Conservation (phyloP, 2,329 filamentous ascomycete species). For the Stachybotrys chartarum region DNA sequence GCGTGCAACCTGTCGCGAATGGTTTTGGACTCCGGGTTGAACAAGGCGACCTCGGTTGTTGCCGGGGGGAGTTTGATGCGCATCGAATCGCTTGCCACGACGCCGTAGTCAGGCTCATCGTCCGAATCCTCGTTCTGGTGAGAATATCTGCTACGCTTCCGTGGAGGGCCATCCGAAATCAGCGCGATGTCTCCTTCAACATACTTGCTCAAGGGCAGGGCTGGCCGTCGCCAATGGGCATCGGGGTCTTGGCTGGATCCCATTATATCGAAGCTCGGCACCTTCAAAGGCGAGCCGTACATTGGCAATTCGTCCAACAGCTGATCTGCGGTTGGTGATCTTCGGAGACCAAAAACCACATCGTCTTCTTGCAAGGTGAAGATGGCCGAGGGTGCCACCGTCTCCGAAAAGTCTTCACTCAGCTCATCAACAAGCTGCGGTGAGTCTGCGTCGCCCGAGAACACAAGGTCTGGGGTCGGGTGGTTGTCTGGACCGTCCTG, state of each 20-base stretch:
- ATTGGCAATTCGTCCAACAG: constrained; percentile 75
- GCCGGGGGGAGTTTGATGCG: constrained; percentile 54
- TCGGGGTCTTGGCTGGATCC: constrained; percentile 58
- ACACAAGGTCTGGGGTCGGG: constrained; percentile 60
- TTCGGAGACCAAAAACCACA: constrained; percentile 69
- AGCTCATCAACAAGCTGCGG: constrained; percentile 35
- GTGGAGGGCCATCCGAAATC: constrained; percentile 54
- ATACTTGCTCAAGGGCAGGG: constrained; percentile 80
- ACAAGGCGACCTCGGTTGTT: constrained; percentile 74
- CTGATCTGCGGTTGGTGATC: constrained; percentile 67
- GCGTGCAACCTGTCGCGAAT: constrained; percentile 87
- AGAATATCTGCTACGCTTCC: constrained; percentile 75
- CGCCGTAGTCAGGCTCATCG: constrained; percentile 48
- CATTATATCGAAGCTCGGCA: constrained; percentile 50
- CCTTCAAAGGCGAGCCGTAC: constrained; percentile 59
- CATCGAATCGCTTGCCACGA: constrained; percentile 44
- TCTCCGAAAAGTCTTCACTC: constrained; percentile 33
- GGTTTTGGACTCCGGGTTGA: constrained; percentile 80
- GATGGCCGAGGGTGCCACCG: constrained; percentile 65
- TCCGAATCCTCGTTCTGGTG: constrained; percentile 69
- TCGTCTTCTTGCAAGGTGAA: constrained; percentile 79
- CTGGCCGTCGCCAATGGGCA: constrained; percentile 65
- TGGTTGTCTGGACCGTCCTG: constrained; percentile 33
- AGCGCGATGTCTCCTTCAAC: constrained; percentile 74
- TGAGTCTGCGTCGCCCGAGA: constrained; percentile 55